Evolutionary conservation across 2,329 filamentous ascomycete species (phyloP), one percentile per base, ranked within the genome.

Genomic region (Trichoderma polysporum): DNA sequence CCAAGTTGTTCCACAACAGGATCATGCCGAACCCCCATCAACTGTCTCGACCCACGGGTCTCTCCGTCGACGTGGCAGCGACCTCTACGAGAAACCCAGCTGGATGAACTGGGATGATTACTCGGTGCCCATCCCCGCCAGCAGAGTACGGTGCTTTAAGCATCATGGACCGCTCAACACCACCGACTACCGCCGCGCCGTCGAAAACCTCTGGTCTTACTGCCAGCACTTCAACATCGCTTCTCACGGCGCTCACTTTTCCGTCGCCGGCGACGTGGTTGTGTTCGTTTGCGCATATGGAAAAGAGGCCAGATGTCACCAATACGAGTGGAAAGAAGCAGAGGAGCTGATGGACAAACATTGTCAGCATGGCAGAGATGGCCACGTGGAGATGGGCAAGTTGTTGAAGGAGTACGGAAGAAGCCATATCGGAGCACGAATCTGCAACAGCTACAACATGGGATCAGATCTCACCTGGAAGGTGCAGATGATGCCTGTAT

Each of bases 391-490:
- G 61, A 54, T 56, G 61, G 8, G 15, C 9, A 35, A 47, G 12
- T 33, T 10, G n/a, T 6, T 22, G 8, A 64, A 56, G 61, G 52
- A 41, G 27, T 64, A 64, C 19, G 61, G 61, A 2, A 54, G 61
- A 17, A 27, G 35, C 10, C 27, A 64, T 41, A 12, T 5, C 8
- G 61, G 61, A 5, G 19, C 25, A 22, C 2, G 13, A 10, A 35
- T 64, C n/a, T 64, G 61, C 35, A 25, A 61, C 7, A 39, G 19
- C 19, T 22, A 35, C 15, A 64, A 56, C 27, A 13, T 54, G 17
- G 25, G 29, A 13, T 0, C 12, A 3, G 37, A 27, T 12, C 7
- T 41, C 13, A n/a, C 3, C 2, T 64, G 52, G 31, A 17, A 22
- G 27, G 25, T 35, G 17, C 12, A 31, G 4, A 29, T 35, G 22